Conservation (phyloP, 768 basidiomycete genomes). For the Lactarius hatsudake region DNA sequence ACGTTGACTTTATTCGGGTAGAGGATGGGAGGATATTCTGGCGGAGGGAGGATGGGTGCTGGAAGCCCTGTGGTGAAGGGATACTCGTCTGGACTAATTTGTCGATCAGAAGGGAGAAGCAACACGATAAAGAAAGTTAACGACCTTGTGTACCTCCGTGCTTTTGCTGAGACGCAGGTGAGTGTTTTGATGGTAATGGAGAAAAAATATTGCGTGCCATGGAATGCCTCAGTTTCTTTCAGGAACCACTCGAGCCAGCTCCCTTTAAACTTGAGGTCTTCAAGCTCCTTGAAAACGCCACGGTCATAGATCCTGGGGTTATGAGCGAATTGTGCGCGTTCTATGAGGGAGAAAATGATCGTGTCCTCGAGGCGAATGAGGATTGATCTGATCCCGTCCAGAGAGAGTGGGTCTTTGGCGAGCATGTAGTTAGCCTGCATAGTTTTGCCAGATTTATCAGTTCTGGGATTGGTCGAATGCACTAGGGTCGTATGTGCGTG, state of each 20-base stretch:
- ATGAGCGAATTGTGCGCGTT: slow-evolving; percentile 94
- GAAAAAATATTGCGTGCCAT: slow-evolving; percentile 56
- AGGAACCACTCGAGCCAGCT: slow-evolving; percentile 99
- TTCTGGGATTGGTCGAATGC: background rate
- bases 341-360: slow-evolving; percentile 97
- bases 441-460: background rate
- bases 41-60: slow-evolving; percentile 69
- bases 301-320: slow-evolving; percentile 86
- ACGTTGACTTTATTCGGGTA: slow-evolving; percentile 79
- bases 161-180: slow-evolving; percentile 69
- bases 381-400: slow-evolving; percentile 86
- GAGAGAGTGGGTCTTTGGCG: slow-evolving; percentile 70
- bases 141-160: slow-evolving; percentile 90
- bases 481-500: background rate
- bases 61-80: slow-evolving; percentile 88
- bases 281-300: slow-evolving; percentile 76
- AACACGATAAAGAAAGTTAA: slow-evolving; percentile 18
- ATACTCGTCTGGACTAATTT: slow-evolving; percentile 89
- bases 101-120: background rate
- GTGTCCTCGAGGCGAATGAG: slow-evolving; percentile 94
- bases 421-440: slow-evolving; percentile 61
- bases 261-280: slow-evolving; percentile 68
- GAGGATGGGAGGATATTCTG: slow-evolving; percentile 74
- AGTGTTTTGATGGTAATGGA: background rate
- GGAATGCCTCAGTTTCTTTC: slow-evolving; percentile 91